phyloP scores from a whole-genome alignment of 805 yeast species.

The Wickerhamiella sorbophila region DNA sequence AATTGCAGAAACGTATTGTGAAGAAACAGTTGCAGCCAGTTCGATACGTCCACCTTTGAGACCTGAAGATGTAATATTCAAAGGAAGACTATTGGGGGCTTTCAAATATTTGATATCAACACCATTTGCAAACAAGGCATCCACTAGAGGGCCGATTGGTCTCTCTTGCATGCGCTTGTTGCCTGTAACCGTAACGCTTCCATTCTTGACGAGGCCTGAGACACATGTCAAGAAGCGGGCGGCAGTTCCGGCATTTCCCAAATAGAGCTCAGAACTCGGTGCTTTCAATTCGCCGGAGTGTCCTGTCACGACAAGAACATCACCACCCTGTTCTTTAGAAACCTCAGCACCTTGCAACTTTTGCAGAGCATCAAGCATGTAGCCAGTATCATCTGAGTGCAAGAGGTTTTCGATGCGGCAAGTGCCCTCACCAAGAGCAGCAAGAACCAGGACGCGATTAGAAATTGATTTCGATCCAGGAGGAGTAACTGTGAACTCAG shows the following conservation, averaged over 20 bases:
- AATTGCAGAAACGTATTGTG: slow-evolving; percentile 92
- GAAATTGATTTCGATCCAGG: slow-evolving; percentile 98
- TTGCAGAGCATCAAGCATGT: slow-evolving; percentile 79
- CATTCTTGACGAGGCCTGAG: slow-evolving; percentile 61
- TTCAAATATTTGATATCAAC: slow-evolving; percentile 58
- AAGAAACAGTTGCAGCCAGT: slow-evolving; percentile 88
- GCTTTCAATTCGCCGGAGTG: slow-evolving; percentile 61
- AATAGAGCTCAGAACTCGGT: slow-evolving; percentile 52
- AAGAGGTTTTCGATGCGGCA: slow-evolving; percentile 73
- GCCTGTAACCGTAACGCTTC: slow-evolving; percentile 63
- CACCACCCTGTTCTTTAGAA: slow-evolving; percentile 76
- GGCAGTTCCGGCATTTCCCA: slow-evolving; percentile 98
- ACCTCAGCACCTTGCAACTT: slow-evolving; percentile 70
- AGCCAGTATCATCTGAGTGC: slow-evolving; percentile 93
- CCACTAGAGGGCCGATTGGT: slow-evolving; percentile 92
- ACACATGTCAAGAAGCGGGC: slow-evolving; percentile 87
- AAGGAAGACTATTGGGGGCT: slow-evolving; percentile 70
- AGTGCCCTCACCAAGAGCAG: slow-evolving; percentile 79
- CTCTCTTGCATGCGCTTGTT: slow-evolving; percentile 95
- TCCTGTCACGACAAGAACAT: slow-evolving; percentile 69
- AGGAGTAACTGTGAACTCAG: slow-evolving; percentile 45
- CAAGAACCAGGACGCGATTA: slow-evolving; percentile 82
- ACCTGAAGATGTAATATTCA: slow-evolving; percentile 33
- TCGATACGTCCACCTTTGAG: slow-evolving; percentile 83
- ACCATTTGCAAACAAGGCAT: slow-evolving; percentile 74